These are phyloP conservation scores for Batkoa obscura DNA, from an alignment of 371 early-diverging fungal genomes.

Conservation along the genomic window DNA sequence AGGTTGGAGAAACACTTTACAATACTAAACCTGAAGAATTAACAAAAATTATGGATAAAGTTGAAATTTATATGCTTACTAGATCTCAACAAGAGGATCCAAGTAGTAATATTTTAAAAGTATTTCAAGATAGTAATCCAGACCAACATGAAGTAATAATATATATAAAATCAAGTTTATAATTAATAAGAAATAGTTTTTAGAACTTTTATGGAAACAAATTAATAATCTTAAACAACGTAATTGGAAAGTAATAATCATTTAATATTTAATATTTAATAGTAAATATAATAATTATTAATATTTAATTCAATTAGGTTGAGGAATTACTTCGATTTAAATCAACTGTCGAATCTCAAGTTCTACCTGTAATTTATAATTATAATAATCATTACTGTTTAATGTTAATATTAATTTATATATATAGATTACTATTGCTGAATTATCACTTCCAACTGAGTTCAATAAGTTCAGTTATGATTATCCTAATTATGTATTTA, in stretches of 20 bases:
- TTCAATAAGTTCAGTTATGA: constrained; percentile 22
- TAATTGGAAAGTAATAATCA: constrained; percentile 35
- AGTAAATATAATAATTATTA: background rate
- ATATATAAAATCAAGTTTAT: background rate
- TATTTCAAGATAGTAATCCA: no score
- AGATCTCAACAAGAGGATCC: no score
- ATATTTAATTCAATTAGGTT: background rate
- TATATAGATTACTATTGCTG: background rate
- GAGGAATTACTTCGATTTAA: no score
- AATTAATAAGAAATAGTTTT: constrained; percentile 16
- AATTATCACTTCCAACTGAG: constrained; percentile 38
- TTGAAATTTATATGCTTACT: constrained; percentile 35
- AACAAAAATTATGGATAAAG: constrained; percentile 25
- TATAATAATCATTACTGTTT: background rate
- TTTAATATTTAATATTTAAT: background rate
- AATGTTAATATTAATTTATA: background rate
- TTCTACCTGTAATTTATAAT: background rate
- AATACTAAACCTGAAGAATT: constrained; percentile 35
- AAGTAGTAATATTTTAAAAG: no score
- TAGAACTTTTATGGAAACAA: constrained; percentile 47
- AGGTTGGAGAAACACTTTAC: constrained; percentile 29
- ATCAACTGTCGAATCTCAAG: background rate
- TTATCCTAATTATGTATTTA: background rate
- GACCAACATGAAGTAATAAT: no score
- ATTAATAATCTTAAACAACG: constrained; percentile 30